A percentile compares a stretch with the other conserved stretches of the same genome.
phyloP scores from a whole-genome alignment of 2,329 filamentous ascomycete genomes.

The Claviceps sp. region DNA sequence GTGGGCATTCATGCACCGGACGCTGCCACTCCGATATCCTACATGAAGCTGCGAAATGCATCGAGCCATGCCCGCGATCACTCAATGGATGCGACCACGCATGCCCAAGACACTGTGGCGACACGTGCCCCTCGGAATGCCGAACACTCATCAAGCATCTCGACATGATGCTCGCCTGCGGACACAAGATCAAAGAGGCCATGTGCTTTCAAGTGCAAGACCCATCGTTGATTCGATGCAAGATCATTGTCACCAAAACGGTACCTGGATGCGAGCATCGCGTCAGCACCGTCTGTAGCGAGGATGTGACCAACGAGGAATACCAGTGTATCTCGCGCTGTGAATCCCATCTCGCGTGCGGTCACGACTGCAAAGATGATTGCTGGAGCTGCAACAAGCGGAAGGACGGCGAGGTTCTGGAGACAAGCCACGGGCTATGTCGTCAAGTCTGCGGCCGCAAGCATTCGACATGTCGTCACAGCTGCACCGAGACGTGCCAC shows the following conservation, averaged over 20 bases:
- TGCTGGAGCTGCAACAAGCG: constrained; percentile 36
- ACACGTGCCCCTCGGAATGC: neutral
- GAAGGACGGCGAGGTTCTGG: constrained; percentile 14
- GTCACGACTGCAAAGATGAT: constrained; percentile 38
- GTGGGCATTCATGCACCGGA: constrained; percentile 33
- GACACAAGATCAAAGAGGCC: constrained; percentile 6
- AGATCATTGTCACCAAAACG: constrained; percentile 26
- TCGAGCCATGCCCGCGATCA: constrained; percentile 28
- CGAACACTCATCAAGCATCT: neutral
- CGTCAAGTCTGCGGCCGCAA: constrained; percentile 31
- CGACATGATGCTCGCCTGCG: neutral
- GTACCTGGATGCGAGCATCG: constrained; percentile 44
- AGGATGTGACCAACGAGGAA: constrained; percentile 24
- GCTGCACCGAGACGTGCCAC: constrained; percentile 40
- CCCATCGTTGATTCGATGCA: constrained; percentile 33
- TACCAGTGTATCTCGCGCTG: constrained; percentile 40
- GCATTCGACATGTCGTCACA: constrained; percentile 42
- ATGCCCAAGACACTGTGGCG: neutral
- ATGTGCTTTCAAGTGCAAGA: constrained; percentile 31
- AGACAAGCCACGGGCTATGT: constrained; percentile 34
- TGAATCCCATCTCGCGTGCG: constrained; percentile 33
- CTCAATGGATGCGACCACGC: constrained; percentile 26
- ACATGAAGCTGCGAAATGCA: constrained; percentile 32
- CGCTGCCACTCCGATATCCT: constrained; percentile 34
- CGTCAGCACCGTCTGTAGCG: constrained; percentile 33